Conservation (phyloP, 176 grass and related monocot genomes). For the Rhipidocladum racemiflorum region DNA sequence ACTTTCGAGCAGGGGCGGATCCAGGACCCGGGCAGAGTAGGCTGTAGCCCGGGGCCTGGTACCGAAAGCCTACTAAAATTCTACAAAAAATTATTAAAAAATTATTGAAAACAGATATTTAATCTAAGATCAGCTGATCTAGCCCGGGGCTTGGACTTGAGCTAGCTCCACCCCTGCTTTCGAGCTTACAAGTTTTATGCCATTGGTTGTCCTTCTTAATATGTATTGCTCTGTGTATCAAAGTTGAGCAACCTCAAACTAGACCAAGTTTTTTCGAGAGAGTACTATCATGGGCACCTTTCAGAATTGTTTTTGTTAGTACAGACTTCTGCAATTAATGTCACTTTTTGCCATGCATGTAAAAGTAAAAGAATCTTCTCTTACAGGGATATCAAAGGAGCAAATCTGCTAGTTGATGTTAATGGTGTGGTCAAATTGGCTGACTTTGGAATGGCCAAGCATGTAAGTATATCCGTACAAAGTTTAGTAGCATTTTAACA, state of each 20-base stretch:
- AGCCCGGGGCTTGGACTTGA: too few species aligned
- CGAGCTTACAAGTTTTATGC: background rate
- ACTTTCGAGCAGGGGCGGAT: background rate
- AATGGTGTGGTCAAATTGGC: slow-evolving; percentile 96
- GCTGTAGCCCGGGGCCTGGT: too few species aligned
- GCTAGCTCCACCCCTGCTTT: too few species aligned
- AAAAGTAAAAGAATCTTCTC: background rate
- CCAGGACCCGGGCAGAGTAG: too few species aligned
- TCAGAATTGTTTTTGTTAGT: background rate
- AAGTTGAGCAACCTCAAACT: too few species aligned
- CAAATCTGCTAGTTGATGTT: slow-evolving; percentile 94
- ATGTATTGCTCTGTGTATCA: too few species aligned
- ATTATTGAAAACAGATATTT: too few species aligned
- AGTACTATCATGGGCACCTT: background rate
- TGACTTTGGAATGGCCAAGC: slow-evolving; percentile 99
- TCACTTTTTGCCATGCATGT: background rate
- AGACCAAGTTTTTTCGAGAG: too few species aligned
- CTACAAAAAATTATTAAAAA: too few species aligned
- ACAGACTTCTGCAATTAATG: background rate
- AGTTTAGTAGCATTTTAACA: slow-evolving; percentile 17
- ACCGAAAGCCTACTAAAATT: too few species aligned
- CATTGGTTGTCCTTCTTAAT: background rate
- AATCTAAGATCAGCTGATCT: too few species aligned
- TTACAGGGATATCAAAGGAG: slow-evolving; percentile 98
- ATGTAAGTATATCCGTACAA: slow-evolving; percentile 56